Percentiles rank a stretch among this genome's conserved stretches.
phyloP scores from a whole-genome alignment of 2,329 filamentous ascomycete species.

The Blastomyces emzantsi region DNA sequence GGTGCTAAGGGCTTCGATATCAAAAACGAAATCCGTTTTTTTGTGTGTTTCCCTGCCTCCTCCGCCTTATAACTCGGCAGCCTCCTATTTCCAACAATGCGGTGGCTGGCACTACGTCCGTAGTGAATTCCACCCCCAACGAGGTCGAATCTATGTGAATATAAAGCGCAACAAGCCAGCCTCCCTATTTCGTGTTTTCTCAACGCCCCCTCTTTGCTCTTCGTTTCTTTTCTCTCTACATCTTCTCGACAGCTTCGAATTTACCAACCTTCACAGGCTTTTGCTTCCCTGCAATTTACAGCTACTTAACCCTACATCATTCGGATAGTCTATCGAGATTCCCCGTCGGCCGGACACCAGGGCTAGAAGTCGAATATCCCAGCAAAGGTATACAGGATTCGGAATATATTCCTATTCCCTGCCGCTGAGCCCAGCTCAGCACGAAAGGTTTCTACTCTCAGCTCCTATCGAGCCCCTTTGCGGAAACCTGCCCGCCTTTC shows the following conservation, averaged over 20 bases:
- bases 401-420: neutral
- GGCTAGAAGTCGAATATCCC: neutral
- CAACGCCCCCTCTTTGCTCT: neutral
- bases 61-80: neutral
- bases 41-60: neutral
- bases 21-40: neutral
- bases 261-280: neutral
- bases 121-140: constrained; percentile 9
- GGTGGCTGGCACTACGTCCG: neutral
- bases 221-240: neutral
- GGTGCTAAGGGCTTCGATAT: neutral
- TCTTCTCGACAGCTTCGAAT: neutral
- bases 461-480: neutral
- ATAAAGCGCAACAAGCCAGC: constrained; percentile 4
- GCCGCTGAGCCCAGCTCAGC: neutral
- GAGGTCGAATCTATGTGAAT: constrained; percentile 3
- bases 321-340: neutral
- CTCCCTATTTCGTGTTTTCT: constrained; percentile 7
- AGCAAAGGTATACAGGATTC: neutral
- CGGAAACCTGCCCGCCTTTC: neutral
- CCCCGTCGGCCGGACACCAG: neutral
- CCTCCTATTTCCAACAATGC: neutral
- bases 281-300: neutral
- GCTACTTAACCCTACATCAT: neutral
- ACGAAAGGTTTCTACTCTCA: neutral